Base-by-base conservation (phyloP, 2,329 filamentous ascomycete genomes). In the Penicillium sp. region DNA sequence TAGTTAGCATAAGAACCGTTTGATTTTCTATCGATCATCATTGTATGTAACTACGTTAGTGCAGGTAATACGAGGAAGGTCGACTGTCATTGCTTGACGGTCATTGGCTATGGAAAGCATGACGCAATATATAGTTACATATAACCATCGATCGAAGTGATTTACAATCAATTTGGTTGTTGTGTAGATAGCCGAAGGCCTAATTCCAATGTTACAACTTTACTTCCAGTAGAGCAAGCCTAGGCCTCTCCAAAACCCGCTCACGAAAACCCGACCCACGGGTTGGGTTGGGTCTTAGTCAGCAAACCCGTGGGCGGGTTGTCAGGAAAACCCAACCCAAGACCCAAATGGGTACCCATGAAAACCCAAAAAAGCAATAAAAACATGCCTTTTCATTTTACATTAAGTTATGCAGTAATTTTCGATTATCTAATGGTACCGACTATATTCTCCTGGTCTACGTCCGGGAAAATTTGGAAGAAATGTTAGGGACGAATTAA, bases 401-500 rank as follows among this genome's bases (percentile, higher is more conserved):
- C 27, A 51, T 29, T 15, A 51, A 51, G 24, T 51, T 46, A 33
- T 46, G 42, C n/a, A 33, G 36, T 34, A 51, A 26, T 21, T 36
- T 51, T 51, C 20, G 42, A 34, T 51, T 46, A 46, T 36, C 33
- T 36, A 40, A 46, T 17, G 10, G 47, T 46, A 46, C 21, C 4
- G 17, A n/a, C 12, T 32, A 15, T n/a, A 15, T 15, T 42, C 8
- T 10, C 30, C 18, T 46, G 5, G 21, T 34, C 20, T 36, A 36
- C 6, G 12, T 4, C 13, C 9, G 33, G 4, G 4, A n/a, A 13
- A 13, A 24, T 36, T 29, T 26, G 23, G 7, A 40, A 23, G 5
- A 44, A 21, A 29, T 17, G 13, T 43, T 6, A 33, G 9, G 17
- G 17, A 10, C 12, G 36, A 43, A 40, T 7, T n/a, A 43, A 43